A percentile compares a stretch with the other conserved stretches of the same genome.
phyloP scores from a whole-genome alignment of 768 basidiomycete genomes.

The Boletus vinaceobasis region DNA sequence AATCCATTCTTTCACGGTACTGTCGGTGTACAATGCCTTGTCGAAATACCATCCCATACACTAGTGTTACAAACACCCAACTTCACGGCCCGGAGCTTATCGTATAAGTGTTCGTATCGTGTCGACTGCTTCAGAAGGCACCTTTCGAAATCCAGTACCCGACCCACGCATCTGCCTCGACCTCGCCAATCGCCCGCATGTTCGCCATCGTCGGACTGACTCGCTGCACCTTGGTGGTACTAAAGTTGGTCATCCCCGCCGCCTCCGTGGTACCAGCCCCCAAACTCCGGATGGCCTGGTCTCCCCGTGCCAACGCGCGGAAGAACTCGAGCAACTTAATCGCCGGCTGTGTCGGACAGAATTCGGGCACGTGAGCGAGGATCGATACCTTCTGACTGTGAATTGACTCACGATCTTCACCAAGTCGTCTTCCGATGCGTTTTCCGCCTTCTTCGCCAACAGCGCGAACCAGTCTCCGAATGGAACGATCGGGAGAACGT shows the following conservation, averaged over 20 bases:
- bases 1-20: background rate
- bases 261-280: slow-evolving; percentile 6
- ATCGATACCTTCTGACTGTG: background rate
- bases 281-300: slow-evolving; percentile 1
- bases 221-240: slow-evolving; percentile 8
- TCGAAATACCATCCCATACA: too few species aligned
- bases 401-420: slow-evolving; percentile 29
- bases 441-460: slow-evolving; percentile 21
- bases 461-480: slow-evolving; percentile 34
- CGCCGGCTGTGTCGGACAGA: slow-evolving; percentile 33
- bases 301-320: slow-evolving; percentile 20
- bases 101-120: background rate
- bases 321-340: slow-evolving; percentile 36
- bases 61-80: background rate
- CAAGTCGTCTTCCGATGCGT: slow-evolving; percentile 26
- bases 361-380: background rate
- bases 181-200: slow-evolving; percentile 24
- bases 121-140: slow-evolving; percentile 3
- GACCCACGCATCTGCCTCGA: slow-evolving; percentile 25
- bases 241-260: slow-evolving; percentile 21
- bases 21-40: background rate
- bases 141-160: slow-evolving; percentile 24
- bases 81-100: background rate
- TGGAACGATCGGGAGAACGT: slow-evolving; percentile 30
- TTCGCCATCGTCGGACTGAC: slow-evolving; percentile 23